phyloP scores from a whole-genome alignment of 1,139 yeast genomes.

The Barnettozyma hawaiiensis region DNA sequence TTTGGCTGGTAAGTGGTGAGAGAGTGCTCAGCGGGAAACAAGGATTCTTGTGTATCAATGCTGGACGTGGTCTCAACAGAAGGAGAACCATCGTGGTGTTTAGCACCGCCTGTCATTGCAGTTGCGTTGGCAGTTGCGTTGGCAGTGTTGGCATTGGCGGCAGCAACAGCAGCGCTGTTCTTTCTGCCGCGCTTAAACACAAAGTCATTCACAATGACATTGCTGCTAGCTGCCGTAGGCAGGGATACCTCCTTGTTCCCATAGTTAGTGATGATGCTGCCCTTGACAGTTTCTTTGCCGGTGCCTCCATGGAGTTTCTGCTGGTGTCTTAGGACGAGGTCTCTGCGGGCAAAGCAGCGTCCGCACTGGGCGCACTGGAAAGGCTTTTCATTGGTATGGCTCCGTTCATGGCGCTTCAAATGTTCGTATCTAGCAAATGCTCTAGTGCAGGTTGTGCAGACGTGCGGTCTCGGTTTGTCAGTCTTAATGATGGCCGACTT shows the following conservation, averaged over 20 bases:
- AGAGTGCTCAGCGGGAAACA: neutral
- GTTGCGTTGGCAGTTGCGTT: too few species aligned
- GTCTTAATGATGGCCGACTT: constrained; percentile 80
- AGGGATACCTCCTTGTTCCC: constrained; percentile 34
- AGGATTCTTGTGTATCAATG: neutral
- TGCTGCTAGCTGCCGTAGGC: constrained; percentile 26
- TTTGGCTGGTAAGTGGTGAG: constrained; percentile 18
- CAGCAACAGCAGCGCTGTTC: too few species aligned
- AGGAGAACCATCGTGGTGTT: neutral
- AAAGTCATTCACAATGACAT: constrained; percentile 3
- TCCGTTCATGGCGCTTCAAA: constrained; percentile 85
- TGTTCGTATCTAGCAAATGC: constrained; percentile 96
- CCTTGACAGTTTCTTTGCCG: constrained; percentile 23
- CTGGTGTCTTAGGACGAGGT: constrained; percentile 85
- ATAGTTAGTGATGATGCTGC: constrained; percentile 31
- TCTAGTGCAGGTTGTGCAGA: constrained; percentile 86
- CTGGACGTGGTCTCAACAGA: neutral
- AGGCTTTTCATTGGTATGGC: constrained; percentile 96
- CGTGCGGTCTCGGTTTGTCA: constrained; percentile 86
- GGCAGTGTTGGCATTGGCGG: too few species aligned
- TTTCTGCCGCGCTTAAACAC: neutral
- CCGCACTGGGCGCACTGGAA: constrained; percentile 96
- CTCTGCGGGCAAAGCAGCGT: constrained; percentile 89
- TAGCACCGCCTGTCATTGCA: too few species aligned
- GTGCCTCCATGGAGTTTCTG: constrained; percentile 64